Evolutionary conservation across 441 rosid genomes (phyloP), one percentile per base, ranked within the genome.

Genomic region (Biscutella laevigata): DNA sequence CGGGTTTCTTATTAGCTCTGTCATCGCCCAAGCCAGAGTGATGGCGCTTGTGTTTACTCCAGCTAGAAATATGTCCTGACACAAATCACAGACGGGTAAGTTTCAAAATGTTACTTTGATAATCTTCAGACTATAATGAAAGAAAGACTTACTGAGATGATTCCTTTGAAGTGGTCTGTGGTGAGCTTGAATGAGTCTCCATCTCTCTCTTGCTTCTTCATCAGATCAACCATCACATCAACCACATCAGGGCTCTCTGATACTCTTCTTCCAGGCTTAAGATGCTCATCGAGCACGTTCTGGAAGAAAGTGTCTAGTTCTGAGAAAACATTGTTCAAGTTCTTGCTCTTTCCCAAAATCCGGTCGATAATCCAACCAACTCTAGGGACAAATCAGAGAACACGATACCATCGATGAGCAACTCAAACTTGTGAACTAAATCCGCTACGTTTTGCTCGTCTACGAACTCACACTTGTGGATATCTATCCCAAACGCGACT

Each of bases 1-100:
- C 6, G 77, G 79, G 35, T 76, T 72, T 53, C 59, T 51, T 1
- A 57, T 9, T 0, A 81, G 68, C 46, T 75, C 77, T 0, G 83
- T 53, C 44, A 76, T 65, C 29, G 80, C 74, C 81, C 87, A 81
- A 7, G 38, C 62, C 35, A 72, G 62, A 0, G 78, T 72, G 25
- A 69, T 59, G 2, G 69, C 74, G 9, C 82, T 68, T 33, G 83
- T 78, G 52, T 74, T 80, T 0, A 79, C 71, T 45, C 80, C 84
- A 0, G 69, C 88, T 2, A 77, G 70, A 10, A 76, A 77, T 52
- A 78, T 25, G 49, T 78, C 74, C 82, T 77, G 67, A 27, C 4
- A 34, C 29, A 46, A 17, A 17, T 9, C 17, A 4, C 14, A 28
- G 1, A 19, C 26, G 3, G 2, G 4, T 29, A 8, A 40, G 49